Evolutionary conservation across 164 flowering plant species (phyloP), one percentile per base, ranked within the genome.

Genomic region (Vitis rotundifolia): DNA sequence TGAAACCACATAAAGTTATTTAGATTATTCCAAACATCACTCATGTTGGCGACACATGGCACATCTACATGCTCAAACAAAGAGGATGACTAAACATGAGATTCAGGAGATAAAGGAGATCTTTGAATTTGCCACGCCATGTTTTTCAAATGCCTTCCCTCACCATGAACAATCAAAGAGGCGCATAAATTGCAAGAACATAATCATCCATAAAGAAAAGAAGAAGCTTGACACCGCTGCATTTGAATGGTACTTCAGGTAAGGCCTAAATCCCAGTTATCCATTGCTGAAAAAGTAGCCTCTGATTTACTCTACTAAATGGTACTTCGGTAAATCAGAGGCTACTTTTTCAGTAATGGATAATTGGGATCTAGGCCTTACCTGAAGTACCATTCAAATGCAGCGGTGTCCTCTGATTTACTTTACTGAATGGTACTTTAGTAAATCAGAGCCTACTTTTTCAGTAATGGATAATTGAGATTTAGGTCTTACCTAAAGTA

Each of bases 191-290:
- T 1, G 37, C 50, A 60, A 64, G 62, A n/a, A 69, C 64, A 47
- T 54, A 11, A 48, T 74, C 4, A 4, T 29, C 8, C 18, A 66
- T 50, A 63, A 53, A 22, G 69, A 50, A 70, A 63, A 70, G 58
- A 62, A 66, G 55, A 75, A 49, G 79, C 79, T 85, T 53, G 74
- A 81, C 51, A 72, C 80, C 29, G 61, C 50, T 29, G 60, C 31
- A 31, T 84, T 86, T 74, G 73, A 77, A 7, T 8, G 22, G 55
- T 74, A 75, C 71, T 61, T 86, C 49, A 72, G 55, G 89, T 86
- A 70, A 75, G 89, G 44, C 0, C 18, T 57, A 22, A 7, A 29
- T 29, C 58, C n/a, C 48, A n/a, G n/a, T 11, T 13, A 54, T 16
- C 12, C 50, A 26, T 70, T 19, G 14, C 12, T 61, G 53, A 57